Base-by-base conservation (phyloP, 1,284 basidiomycete genomes). In the Sporisorium iseilematis-ciliati region DNA sequence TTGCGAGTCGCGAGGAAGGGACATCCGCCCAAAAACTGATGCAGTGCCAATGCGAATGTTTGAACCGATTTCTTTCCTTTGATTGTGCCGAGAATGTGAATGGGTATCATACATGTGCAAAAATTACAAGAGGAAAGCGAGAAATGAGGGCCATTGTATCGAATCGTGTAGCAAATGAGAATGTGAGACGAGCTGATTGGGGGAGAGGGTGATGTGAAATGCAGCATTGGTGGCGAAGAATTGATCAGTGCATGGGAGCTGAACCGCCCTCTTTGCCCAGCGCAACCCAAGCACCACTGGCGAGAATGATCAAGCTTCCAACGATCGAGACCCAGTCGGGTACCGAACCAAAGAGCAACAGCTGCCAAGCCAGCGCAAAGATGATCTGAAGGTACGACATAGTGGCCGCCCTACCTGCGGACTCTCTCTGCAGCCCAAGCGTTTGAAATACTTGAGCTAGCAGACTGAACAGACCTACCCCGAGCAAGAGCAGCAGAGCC, bases 1-100 rank as follows among this genome's bases (percentile, higher is more conserved):
- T 63, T 82, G 29, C 70, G 76, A 7, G 66, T 82, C 52, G 81
- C 81, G 18, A 58, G 75, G 42, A 78, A 78, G 38, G 72, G 78
- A 18, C 77, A 79, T 52, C 40, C 61, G 4, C 10, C 53, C n/a
- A 50, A 61, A 2, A 57, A 25, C n/a, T 51, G 40, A 42, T 21
- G 29, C n/a, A 43, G 16, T 7, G 20, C 8, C 12, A 11, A 33
- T 33, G 18, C 14, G 18, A 33, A 69, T 20, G n/a, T 25, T 41
- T 31, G n/a, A 48, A 49, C 4, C 35, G 35, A 33, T 7, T 33
- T 33, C 31, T 38, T 20, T 20, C n/a, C 18, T 49, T 8, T 38
- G 46, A 38, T 38, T 16, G 35, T 38, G 14, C 35, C 48, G 48
- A 31, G 31, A 8, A 49, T 49, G 48, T 49, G 48, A 21, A 35